A percentile compares a stretch with the other conserved stretches of the same genome.
phyloP scores from a whole-genome alignment of 495 filamentous ascomycete species.

The Xylaria scruposa region DNA sequence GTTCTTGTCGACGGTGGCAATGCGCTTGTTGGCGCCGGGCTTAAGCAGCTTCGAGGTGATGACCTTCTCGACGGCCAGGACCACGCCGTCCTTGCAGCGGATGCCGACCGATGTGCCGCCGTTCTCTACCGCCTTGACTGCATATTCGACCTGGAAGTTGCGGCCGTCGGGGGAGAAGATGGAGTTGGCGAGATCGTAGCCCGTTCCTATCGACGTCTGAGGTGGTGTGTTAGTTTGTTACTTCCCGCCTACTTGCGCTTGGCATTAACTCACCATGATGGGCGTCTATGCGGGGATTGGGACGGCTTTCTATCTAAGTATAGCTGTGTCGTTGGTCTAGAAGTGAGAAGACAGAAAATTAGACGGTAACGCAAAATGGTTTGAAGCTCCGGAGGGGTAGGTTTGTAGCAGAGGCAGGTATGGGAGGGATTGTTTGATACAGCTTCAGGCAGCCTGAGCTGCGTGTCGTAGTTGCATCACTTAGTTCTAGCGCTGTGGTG shows the following conservation, averaged over 20 bases:
- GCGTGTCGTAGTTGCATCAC: conserved; percentile 45
- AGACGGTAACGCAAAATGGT: neutral
- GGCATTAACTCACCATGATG: conserved; percentile 18
- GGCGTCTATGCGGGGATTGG: neutral
- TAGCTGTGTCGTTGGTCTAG: neutral
- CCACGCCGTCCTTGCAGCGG: conserved; percentile 95
- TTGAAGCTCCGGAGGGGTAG: neutral
- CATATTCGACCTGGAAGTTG: conserved; percentile 99
- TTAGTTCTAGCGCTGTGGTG: conserved; percentile 1
- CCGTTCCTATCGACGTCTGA: conserved; percentile 99
- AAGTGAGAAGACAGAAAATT: no score
- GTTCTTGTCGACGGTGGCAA: conserved; percentile 92
- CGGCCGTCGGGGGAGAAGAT: conserved; percentile 98
- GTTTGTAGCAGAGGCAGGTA: conserved; percentile 15
- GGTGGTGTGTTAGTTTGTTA: conserved; percentile 10
- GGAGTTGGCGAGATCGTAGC: conserved; percentile 98
- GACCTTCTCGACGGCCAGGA: conserved; percentile 96
- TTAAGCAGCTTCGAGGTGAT: conserved; percentile 94
- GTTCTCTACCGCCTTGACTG: conserved; percentile 97
- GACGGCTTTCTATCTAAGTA: neutral
- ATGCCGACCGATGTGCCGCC: conserved; percentile 97
- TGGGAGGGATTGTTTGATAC: conserved; percentile 28
- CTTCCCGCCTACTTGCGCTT: neutral
- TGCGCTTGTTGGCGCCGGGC: conserved; percentile 91
- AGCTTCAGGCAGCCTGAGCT: conserved; percentile 54